Evolutionary conservation across 2,329 filamentous ascomycete species (phyloP).

Genomic region (Leptographium wingfieldii): DNA sequence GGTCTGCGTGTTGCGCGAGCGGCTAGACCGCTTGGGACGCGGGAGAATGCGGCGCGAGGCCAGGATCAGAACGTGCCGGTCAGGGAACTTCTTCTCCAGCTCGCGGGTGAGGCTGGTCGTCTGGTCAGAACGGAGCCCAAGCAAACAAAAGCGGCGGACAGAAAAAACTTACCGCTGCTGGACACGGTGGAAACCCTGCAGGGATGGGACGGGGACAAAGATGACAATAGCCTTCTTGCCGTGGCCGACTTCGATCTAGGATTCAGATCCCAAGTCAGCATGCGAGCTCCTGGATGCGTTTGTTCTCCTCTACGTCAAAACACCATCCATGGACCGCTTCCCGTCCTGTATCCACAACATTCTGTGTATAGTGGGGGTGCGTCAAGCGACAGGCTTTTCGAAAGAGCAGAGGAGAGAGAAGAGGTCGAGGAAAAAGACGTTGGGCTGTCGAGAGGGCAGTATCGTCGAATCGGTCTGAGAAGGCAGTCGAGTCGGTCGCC

Average conservation of each 20-base stretch:
- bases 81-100: constrained; percentile 99
- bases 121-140: neutral
- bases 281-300: constrained; percentile 55
- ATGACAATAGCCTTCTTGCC: constrained; percentile 99
- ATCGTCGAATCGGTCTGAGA: neutral
- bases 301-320: constrained; percentile 15
- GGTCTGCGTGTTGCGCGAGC: constrained; percentile 88
- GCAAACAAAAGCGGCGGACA: neutral
- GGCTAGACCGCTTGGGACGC: constrained; percentile 95
- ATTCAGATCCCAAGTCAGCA: constrained; percentile 59
- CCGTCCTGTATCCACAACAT: constrained; percentile 51
- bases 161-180: constrained; percentile 80
- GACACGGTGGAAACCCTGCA: constrained; percentile 97
- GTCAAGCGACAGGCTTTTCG: neutral
- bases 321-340: constrained; percentile 56
- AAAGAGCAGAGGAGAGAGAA: neutral
- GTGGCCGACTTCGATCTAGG: constrained; percentile 99
- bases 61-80: constrained; percentile 98
- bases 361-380: constrained; percentile 4
- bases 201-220: constrained; percentile 99
- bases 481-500: neutral
- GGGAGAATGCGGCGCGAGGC: constrained; percentile 97
- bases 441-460: neutral
- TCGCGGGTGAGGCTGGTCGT: constrained; percentile 80
- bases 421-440: neutral